Evolutionary conservation across 2,329 filamentous ascomycete genomes (phyloP), one percentile per base, ranked within the genome.

Genomic region (Colletotrichum tofieldiae): DNA sequence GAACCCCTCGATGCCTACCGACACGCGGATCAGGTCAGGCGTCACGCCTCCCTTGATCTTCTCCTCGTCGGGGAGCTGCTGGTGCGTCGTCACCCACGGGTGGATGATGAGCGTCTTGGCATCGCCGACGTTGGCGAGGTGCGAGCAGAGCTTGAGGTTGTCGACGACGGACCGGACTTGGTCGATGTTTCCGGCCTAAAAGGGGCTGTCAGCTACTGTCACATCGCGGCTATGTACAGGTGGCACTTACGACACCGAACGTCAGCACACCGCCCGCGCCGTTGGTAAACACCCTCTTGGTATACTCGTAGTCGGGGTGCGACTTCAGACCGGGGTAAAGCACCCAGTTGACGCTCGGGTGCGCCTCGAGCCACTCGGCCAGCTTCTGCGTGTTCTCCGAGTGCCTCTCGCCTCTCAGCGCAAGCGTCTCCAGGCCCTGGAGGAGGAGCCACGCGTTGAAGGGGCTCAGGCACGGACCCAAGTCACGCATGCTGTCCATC

Each of bases 381-480:
- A 94, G 82, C 68, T 87, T 87, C 60, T 92, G 77, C 0, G 92
- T 88, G 77, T 94, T 94, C 73, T 86, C 84, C 0, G 90, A 91
- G 76, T 93, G 92, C 67, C 92, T 84, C 79, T 94, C 91, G 49
- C 86, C 87, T 43, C 92, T 85, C 79, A 94, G 81, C 68, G 89
- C 89, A 63, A 94, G 83, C 0, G 92, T 94, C 83, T 94, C 92
- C 29, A 93, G 79, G 23, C 92, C 92, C 49, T 93, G 85, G 35
- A 94, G 81, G 58, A 94, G 85, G 77, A 93, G 89, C 84, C 93
- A 92, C 0, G 92, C 92, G 20, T 90, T 92, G 77, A 94, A 94
- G 0, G 92, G 92, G 79, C 91, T 93, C 77, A 94, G 82, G 39
- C 90, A 86, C 0, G 90, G 85, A 6, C 92, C 92, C 0, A 94